These are phyloP conservation scores for Rhodotorula glutinis DNA, from an alignment of 1,284 basidiomycete species.

Conservation along the genomic window DNA sequence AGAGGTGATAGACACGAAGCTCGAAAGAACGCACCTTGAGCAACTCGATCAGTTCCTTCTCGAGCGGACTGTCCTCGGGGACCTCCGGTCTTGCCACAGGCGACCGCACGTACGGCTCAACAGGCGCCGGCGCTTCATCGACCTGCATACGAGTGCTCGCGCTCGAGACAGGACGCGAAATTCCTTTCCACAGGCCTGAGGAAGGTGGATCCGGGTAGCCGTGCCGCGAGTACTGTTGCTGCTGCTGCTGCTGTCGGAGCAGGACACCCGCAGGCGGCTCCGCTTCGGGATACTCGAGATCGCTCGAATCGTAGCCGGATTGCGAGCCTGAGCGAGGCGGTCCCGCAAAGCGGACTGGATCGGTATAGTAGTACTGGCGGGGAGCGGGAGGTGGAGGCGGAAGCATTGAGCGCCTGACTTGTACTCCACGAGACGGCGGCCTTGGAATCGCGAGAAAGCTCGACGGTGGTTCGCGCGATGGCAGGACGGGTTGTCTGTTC, in stretches of 20 bases:
- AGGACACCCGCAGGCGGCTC: conserved; percentile 1
- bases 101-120: background rate
- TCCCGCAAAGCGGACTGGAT: background rate
- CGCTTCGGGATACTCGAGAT: conserved; percentile 5
- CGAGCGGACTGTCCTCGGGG: conserved; percentile 22
- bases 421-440: conserved; percentile 10
- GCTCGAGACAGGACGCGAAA: conserved; percentile 12
- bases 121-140: background rate
- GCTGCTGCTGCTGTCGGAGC: background rate
- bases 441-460: background rate
- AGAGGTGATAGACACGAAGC: too few species aligned
- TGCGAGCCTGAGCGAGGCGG: background rate
- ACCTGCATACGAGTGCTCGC: conserved; percentile 11
- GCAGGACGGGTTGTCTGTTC: background rate
- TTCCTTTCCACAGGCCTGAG: background rate
- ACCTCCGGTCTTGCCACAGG: background rate
- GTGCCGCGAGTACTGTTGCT: background rate
- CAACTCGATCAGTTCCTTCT: conserved; percentile 31
- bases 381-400: background rate
- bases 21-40: conserved; percentile 14
- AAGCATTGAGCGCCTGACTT: background rate
- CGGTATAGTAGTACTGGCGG: background rate
- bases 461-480: background rate
- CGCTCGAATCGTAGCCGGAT: conserved; percentile 18
- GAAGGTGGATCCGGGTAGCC: background rate